phyloP scores from a whole-genome alignment of 495 filamentous ascomycete species.

The Aspergillus leporis region DNA sequence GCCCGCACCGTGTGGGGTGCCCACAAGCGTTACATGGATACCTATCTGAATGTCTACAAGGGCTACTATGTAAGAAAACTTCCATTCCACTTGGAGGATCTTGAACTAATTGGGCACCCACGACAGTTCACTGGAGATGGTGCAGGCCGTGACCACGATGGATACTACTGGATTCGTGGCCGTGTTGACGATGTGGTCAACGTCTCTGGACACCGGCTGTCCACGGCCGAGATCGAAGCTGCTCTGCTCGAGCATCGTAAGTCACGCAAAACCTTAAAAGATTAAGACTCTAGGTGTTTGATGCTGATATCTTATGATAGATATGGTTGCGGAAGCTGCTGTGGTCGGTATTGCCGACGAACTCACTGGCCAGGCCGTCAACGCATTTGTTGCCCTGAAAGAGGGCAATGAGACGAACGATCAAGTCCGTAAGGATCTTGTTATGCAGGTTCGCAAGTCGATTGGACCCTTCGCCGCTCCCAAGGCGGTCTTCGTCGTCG shows the following conservation, averaged over 20 bases:
- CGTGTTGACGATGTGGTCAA: slow-evolving; percentile 99
- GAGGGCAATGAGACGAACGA: slow-evolving; percentile 77
- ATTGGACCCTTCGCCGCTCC: slow-evolving; percentile 97
- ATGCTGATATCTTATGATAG: slow-evolving; percentile 25
- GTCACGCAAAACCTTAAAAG: slow-evolving; percentile 21
- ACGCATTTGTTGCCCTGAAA: slow-evolving; percentile 94
- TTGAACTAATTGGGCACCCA: slow-evolving; percentile 14
- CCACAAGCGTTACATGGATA: slow-evolving; percentile 98
- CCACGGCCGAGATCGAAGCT: slow-evolving; percentile 97
- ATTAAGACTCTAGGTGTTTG: neutral
- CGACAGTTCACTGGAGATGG: slow-evolving; percentile 94
- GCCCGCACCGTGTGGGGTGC: slow-evolving; percentile 97
- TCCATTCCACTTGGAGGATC: neutral
- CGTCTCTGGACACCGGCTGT: slow-evolving; percentile 92
- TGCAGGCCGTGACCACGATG: slow-evolving; percentile 94
- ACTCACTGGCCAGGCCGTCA: slow-evolving; percentile 93
- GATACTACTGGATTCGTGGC: slow-evolving; percentile 99
- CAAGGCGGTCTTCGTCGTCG: slow-evolving; percentile 86
- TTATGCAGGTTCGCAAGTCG: slow-evolving; percentile 91
- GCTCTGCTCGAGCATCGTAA: slow-evolving; percentile 88
- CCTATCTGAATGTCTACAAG: slow-evolving; percentile 96
- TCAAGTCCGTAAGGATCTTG: slow-evolving; percentile 86
- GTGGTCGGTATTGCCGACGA: slow-evolving; percentile 94
- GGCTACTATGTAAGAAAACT: slow-evolving; percentile 83
- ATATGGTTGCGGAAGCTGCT: slow-evolving; percentile 82